These are phyloP conservation scores for Mangifera indica DNA, from an alignment of 345 rosid genomes.

Conservation along the genomic window DNA sequence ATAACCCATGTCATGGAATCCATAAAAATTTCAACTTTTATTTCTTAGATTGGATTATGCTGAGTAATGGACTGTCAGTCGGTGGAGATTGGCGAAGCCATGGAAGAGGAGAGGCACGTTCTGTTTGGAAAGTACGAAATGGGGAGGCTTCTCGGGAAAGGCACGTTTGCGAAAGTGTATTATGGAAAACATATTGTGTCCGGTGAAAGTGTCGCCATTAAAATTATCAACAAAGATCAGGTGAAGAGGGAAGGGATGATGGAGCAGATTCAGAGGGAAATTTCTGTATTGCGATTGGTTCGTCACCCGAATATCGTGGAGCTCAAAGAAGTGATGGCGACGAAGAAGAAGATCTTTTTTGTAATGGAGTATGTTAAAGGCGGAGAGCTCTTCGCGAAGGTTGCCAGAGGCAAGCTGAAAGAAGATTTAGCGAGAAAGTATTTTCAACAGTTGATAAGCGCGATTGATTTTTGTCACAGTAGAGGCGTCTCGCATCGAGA, in stretches of 20 bases:
- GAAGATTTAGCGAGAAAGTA: constrained; percentile 62
- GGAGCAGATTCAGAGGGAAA: constrained; percentile 71
- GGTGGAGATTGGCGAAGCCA: neutral
- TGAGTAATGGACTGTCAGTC: no score
- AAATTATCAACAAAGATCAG: constrained; percentile 57
- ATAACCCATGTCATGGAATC: constrained; percentile 32
- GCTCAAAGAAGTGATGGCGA: constrained; percentile 79
- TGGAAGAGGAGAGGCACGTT: constrained; percentile 28
- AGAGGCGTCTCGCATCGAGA: constrained; percentile 87
- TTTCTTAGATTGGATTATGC: no score
- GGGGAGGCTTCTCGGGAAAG: constrained; percentile 69
- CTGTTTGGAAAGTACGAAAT: constrained; percentile 64
- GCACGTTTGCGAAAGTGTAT: constrained; percentile 81
- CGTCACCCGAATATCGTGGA: constrained; percentile 73
- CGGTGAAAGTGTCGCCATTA: constrained; percentile 64
- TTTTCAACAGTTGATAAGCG: constrained; percentile 71
- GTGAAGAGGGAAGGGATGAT: constrained; percentile 61
- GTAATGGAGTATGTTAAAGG: constrained; percentile 83
- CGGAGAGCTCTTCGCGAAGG: constrained; percentile 70
- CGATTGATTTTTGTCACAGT: constrained; percentile 78
- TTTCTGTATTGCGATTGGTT: constrained; percentile 73
- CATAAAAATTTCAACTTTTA: neutral
- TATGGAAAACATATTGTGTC: constrained; percentile 49
- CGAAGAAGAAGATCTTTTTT: constrained; percentile 59
- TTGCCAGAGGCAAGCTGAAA: constrained; percentile 57